Evolutionary conservation across 306 rosid species (phyloP).

Genomic region (Cucurbita moschata): DNA sequence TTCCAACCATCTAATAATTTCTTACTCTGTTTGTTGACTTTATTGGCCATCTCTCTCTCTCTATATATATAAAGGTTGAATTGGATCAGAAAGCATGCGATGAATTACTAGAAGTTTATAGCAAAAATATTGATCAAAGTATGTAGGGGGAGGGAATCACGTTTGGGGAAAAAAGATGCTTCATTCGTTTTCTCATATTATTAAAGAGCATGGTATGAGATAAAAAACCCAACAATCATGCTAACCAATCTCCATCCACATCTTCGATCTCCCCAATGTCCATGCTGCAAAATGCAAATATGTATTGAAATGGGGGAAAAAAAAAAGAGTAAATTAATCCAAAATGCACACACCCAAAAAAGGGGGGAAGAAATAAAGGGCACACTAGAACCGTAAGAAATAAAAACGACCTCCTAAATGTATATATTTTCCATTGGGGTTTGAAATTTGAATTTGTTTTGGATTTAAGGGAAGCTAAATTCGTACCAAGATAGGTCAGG

Average conservation of each 20-base stretch:
- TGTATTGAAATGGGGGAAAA: neutral
- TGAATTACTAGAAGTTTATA: neutral
- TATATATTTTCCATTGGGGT: too few species aligned
- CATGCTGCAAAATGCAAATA: slow-evolving; percentile 37
- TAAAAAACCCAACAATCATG: slow-evolving; percentile 24
- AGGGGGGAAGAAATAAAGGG: neutral
- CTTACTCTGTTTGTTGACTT: too few species aligned
- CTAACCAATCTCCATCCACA: slow-evolving; percentile 71
- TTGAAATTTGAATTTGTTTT: neutral
- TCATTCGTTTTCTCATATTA: neutral
- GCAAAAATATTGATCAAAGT: neutral
- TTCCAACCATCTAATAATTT: neutral
- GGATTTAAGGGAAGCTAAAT: neutral
- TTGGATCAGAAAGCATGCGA: too few species aligned
- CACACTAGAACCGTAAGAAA: neutral
- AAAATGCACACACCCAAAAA: neutral
- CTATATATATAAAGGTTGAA: too few species aligned
- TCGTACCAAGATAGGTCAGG: slow-evolving; percentile 70
- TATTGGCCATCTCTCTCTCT: too few species aligned
- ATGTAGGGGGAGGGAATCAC: neutral
- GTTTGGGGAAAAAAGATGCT: neutral
- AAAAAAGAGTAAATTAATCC: neutral
- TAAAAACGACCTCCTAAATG: neutral
- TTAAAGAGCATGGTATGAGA: neutral
- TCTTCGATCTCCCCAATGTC: slow-evolving; percentile 80